Evolutionary conservation across 192 early-diverging fungal genomes (phyloP).

Genomic region (Spizellomyces sp.): DNA sequence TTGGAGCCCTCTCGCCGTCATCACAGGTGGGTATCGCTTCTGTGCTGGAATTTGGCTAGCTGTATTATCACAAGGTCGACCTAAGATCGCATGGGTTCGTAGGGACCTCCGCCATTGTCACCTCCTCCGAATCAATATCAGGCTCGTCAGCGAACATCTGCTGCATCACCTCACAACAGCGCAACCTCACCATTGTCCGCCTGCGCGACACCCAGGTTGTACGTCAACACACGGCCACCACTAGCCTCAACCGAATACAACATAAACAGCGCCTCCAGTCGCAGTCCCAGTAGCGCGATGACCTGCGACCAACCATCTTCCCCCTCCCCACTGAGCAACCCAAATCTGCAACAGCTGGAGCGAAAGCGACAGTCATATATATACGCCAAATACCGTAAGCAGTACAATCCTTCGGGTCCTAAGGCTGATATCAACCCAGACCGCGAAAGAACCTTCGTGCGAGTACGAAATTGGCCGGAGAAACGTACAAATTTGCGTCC

Average conservation of each 20-base stretch:
- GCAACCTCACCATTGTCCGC: neutral
- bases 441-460: constrained; percentile 5
- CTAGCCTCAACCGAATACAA: neutral
- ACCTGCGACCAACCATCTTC: constrained; percentile 19
- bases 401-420: constrained; percentile 13
- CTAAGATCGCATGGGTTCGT: neutral
- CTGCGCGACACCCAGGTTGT: neutral
- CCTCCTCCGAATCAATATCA: neutral
- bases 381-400: constrained; percentile 1
- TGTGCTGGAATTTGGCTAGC: neutral
- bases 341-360: constrained; percentile 29
- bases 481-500: neutral
- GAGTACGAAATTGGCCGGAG: constrained; percentile 15
- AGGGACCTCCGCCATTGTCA: constrained; percentile 16
- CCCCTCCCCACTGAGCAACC: constrained; percentile 19
- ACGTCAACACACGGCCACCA: neutral
- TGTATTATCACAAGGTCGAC: neutral
- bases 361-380: constrained; percentile 25
- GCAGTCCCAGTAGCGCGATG: neutral
- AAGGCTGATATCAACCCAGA: constrained; percentile 12
- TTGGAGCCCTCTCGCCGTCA: neutral
- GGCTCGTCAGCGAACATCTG: neutral
- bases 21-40: neutral
- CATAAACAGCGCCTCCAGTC: too few species aligned
- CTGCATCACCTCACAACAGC: neutral